Evolutionary conservation across 2,329 filamentous ascomycete species (phyloP), one percentile per base, ranked within the genome.

Genomic region (Colletotrichum incanum): DNA sequence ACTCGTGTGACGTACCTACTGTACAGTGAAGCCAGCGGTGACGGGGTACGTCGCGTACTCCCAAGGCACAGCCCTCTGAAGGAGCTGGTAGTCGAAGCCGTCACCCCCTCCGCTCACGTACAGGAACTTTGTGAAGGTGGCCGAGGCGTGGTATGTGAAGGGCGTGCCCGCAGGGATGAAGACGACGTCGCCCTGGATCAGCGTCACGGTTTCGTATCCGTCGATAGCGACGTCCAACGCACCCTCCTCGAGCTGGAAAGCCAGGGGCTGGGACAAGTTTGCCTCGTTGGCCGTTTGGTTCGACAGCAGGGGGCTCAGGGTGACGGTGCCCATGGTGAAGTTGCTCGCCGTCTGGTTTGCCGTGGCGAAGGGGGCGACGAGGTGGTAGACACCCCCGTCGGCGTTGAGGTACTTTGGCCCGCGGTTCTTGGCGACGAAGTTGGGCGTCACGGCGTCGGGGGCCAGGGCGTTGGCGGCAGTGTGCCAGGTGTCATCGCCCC

Each of bases 401-500:
- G 76, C 76, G 74, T 82, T 83, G 5, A 87, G 78, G 68, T 83
- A 85, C 74, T 85, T 86, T 12, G 84, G 83, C 0, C 85, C 85
- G 68, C 83, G 84, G 73, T 83, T 80, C 72, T 85, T 86, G 41
- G 85, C 85, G 47, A 86, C 72, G 72, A 83, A 86, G 74, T 83
- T 84, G 1, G 84, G 83, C 16, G 80, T 79, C 1, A 72, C 72
- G 0, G 76, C 72, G 67, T 80, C 74, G 23, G 58, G 49, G 7
- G 79, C 79, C 11, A 85, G 78, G 6, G 75, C 47, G 58, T 84
- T 84, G 28, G 77, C 43, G 0, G 80, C 82, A 1, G 78, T 78
- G 74, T 86, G 82, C 84, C 84, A 86, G 26, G 75, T 77, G 12
- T 73, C 74, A 2, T 55, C 41, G 8, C 76, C 72, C 2, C 82